Conservation (phyloP, 768 basidiomycete genomes). For the Agaricus subrufescens region DNA sequence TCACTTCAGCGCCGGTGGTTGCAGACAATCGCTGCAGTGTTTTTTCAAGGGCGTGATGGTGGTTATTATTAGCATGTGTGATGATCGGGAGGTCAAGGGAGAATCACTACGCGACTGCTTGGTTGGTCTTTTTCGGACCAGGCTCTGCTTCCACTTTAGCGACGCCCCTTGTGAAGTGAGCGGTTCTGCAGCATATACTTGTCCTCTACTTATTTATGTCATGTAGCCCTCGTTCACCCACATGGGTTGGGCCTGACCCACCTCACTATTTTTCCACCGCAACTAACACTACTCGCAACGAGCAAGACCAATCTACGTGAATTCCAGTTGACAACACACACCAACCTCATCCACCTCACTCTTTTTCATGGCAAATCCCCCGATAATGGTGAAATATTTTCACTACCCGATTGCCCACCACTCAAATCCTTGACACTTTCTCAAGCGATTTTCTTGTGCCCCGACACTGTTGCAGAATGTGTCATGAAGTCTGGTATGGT, state of each 20-base stretch:
- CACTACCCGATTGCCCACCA: slow-evolving; percentile 29
- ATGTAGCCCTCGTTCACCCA: slow-evolving; percentile 39
- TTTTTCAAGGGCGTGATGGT: too few relatives aligned
- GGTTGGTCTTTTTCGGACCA: too few relatives aligned
- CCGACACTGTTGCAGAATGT: slow-evolving; percentile 28
- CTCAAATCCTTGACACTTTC: slow-evolving; percentile 42
- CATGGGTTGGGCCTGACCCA: slow-evolving; percentile 57
- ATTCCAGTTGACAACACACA: slow-evolving; percentile 29
- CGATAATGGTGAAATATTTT: slow-evolving; percentile 6
- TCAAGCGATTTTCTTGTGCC: slow-evolving; percentile 42
- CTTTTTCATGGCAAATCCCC: slow-evolving; percentile 37
- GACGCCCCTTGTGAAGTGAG: slow-evolving; percentile 20
- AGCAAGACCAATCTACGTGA: slow-evolving; percentile 24
- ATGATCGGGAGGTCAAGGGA: too few relatives aligned
- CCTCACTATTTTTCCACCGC: slow-evolving; percentile 60
- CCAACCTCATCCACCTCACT: slow-evolving; percentile 37
- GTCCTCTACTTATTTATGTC: background rate
- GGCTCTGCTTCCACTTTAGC: too few relatives aligned
- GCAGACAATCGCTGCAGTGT: too few relatives aligned
- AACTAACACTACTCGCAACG: slow-evolving; percentile 28
- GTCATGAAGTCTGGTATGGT: slow-evolving; percentile 2
- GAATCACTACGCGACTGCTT: too few relatives aligned
- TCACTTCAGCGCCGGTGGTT: too few relatives aligned
- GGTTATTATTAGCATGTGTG: too few relatives aligned
- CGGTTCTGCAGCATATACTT: background rate